Conservation (phyloP, 331 rosid genomes). For the Dryas integrifolia region DNA sequence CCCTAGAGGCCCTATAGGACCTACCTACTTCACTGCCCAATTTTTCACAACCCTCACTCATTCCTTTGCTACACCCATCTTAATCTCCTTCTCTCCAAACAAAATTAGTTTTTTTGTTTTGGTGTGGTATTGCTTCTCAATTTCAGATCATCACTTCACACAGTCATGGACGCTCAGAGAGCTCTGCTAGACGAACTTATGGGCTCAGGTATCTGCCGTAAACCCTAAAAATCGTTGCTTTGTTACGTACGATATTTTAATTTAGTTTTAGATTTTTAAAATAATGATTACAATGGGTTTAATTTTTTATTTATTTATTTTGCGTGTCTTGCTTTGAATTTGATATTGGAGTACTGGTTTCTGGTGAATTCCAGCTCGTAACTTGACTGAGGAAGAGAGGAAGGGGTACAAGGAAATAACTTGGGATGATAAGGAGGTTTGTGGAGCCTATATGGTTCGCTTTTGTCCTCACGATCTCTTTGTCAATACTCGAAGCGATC, state of each 20-base stretch:
- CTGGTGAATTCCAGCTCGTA: conserved; percentile 61
- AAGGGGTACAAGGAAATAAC: conserved; percentile 75
- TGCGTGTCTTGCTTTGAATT: neutral
- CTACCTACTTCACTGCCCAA: neutral
- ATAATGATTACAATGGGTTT: neutral
- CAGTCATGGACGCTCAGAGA: conserved; percentile 94
- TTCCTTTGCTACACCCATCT: neutral
- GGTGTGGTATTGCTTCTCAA: neutral
- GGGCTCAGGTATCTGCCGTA: conserved; percentile 70
- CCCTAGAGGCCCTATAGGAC: conserved; percentile 29
- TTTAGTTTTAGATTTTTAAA: neutral
- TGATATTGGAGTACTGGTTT: neutral
- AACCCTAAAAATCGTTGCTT: neutral
- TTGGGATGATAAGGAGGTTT: conserved; percentile 95
- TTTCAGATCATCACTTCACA: neutral
- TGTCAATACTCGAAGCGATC: conserved; percentile 93
- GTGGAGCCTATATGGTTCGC: conserved; percentile 91
- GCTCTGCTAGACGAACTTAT: conserved; percentile 97
- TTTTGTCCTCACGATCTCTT: conserved; percentile 99
- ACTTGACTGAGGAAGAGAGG: conserved; percentile 93
- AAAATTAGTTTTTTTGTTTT: neutral
- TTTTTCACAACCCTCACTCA: neutral
- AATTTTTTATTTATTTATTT: neutral
- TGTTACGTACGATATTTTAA: neutral
- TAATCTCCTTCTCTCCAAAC: neutral